Percentiles rank a stretch among this genome's conserved stretches.
These are phyloP conservation scores for Neurospora sp. DNA, from an alignment of 495 filamentous ascomycete genomes.

Conservation along the genomic window DNA sequence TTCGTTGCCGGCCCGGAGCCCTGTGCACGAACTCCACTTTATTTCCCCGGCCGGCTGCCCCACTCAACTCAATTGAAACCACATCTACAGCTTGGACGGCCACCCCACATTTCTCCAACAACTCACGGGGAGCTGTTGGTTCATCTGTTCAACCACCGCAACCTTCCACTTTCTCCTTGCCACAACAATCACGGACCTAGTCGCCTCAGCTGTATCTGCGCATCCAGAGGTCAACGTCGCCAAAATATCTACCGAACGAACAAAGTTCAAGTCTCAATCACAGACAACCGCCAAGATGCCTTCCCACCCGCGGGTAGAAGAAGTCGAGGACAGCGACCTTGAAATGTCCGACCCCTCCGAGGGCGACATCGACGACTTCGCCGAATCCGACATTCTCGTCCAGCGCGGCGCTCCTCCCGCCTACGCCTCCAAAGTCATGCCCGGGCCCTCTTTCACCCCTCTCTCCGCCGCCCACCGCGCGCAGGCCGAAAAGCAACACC, in stretches of 20 bases:
- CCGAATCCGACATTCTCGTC: conserved; percentile 35
- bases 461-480: conserved; percentile 11
- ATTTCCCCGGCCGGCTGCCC: conserved; percentile 4
- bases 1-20: background rate
- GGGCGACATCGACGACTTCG: conserved; percentile 50
- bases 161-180: background rate
- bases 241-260: background rate
- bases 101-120: conserved; percentile 5
- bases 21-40: conserved; percentile 16
- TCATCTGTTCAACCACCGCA: background rate
- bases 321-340: conserved; percentile 71
- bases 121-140: background rate
- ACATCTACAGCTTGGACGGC: conserved; percentile 2
- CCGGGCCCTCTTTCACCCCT: background rate
- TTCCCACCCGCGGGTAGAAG: conserved; percentile 78
- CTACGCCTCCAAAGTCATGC: conserved; percentile 1
- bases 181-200: background rate
- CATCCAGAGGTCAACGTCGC: background rate
- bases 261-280: background rate
- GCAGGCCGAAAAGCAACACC: background rate
- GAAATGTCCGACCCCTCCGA: conserved; percentile 70
- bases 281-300: conserved; percentile 43
- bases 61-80: background rate
- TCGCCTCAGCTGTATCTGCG: background rate
- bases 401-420: conserved; percentile 5